Base-by-base conservation (phyloP, 495 filamentous ascomycete genomes). In the Tuber brumale region DNA sequence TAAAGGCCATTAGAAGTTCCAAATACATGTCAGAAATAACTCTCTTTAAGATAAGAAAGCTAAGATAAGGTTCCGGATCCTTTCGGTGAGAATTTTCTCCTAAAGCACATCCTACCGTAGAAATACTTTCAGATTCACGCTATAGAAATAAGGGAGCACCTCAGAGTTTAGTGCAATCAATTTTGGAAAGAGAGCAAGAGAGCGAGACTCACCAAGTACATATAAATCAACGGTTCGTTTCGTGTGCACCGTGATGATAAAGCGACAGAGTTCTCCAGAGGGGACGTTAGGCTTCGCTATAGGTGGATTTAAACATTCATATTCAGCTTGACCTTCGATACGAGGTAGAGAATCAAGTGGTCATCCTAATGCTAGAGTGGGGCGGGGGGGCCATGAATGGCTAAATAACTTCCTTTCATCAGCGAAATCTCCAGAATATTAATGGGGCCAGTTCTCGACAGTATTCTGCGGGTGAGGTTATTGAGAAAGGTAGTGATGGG, bases 1-100 rank as follows among this genome's bases (percentile, higher is more conserved):
- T 97, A 82, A 99, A 90, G 82, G 89, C 92, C 75, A 94, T 88
- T 71, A 99, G 90, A 80, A 97, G 89, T 95, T 99, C 79, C 79
- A 43, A 6, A 16, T 45, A 18, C 39, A 27, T 45, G 61, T 48
- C 19, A 79, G 72, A 69, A 39, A 27, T 69, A 69, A 69, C 43
- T 57, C 44, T 8, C 21, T 45, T 39, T 51, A 14, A 75, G 51
- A 61, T 37, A 9, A 51, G 71, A 35, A 45, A 44, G 31, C 87
- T 80, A 90, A 94, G 92, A 84, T 92, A 92, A 83, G 94, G 90
- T 86, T 94, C 92, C 74, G 92, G 92, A 85, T 94, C 91, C 81
- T 87, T 86, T 85, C n/a, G n/a, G n/a, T n/a, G n/a, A n/a, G n/a
- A n/a, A n/a, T n/a, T n/a, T n/a, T n/a, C n/a, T n/a, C n/a, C n/a